Conservation (phyloP, 2,329 filamentous ascomycete genomes). For the Paecilomyces sp. region DNA sequence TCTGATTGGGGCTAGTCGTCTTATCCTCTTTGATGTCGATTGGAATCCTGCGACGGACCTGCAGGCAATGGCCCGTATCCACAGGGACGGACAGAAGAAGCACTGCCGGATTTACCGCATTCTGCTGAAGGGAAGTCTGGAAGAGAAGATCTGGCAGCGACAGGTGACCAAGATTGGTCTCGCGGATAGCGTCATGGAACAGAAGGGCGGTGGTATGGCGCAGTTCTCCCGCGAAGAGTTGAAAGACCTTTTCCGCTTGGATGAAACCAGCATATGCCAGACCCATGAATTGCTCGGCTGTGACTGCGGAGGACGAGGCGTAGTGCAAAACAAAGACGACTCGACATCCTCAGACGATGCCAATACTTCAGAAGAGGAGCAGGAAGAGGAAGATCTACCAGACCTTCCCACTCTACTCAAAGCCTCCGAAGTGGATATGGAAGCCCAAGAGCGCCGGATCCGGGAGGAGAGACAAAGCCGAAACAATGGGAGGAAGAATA, state of each 20-base stretch:
- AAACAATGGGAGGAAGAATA: constrained; percentile 6
- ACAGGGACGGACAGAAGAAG: constrained; percentile 63
- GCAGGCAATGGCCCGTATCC: constrained; percentile 68
- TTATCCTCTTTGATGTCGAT: constrained; percentile 66
- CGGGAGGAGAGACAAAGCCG: constrained; percentile 1
- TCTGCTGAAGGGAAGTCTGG: constrained; percentile 60
- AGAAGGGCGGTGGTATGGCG: constrained; percentile 47
- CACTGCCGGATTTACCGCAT: constrained; percentile 64
- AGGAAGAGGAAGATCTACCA: constrained; percentile 16
- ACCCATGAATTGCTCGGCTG: constrained; percentile 63
- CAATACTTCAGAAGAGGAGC: constrained; percentile 12
- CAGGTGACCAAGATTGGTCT: constrained; percentile 65
- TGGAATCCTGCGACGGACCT: constrained; percentile 70
- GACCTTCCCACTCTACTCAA: constrained; percentile 28
- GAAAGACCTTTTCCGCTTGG: constrained; percentile 59
- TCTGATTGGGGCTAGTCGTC: constrained; percentile 61
- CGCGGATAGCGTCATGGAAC: constrained; percentile 64
- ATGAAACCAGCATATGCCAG: constrained; percentile 54
- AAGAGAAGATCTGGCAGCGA: constrained; percentile 69
- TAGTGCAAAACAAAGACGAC: background rate
- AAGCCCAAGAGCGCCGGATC: constrained; percentile 25
- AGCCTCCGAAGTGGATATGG: constrained; percentile 32
- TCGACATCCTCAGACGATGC: constrained; percentile 2
- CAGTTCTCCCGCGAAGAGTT: constrained; percentile 62
- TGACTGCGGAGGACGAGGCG: constrained; percentile 51